Evolutionary conservation across 2,329 filamentous ascomycete genomes (phyloP).

Genomic region (Lithohypha guttulata): DNA sequence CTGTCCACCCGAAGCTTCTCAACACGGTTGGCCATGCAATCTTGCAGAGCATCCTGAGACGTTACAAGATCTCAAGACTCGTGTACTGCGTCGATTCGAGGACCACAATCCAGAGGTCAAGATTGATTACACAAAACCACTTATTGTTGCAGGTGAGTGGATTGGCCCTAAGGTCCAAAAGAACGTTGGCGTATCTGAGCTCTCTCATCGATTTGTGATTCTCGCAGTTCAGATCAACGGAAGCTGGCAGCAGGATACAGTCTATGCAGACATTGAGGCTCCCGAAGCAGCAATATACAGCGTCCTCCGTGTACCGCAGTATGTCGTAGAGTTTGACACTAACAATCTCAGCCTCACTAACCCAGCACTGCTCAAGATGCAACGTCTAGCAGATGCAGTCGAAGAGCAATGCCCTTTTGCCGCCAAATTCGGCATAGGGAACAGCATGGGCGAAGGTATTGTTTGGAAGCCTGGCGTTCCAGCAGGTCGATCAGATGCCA

Average conservation of each 20-base stretch:
- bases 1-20: not conserved
- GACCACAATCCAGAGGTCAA: not conserved
- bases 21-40: constrained; percentile 1
- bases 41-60: not conserved
- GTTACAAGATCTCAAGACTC: not conserved
- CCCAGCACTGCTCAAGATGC: constrained; percentile 3
- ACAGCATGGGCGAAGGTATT: not conserved
- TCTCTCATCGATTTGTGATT: constrained; percentile 6
- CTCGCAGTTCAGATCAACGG: constrained; percentile 5
- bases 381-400: constrained; percentile 1
- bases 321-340: not conserved
- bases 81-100: not conserved
- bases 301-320: not conserved
- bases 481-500: not conserved
- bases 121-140: not conserved
- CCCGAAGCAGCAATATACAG: not conserved
- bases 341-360: not conserved
- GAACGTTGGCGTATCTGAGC: constrained; percentile 1
- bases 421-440: not conserved
- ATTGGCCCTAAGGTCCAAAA: constrained; percentile 2
- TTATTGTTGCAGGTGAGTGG: constrained; percentile 8
- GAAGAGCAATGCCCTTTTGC: constrained; percentile 2
- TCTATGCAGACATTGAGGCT: constrained; percentile 4
- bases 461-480: constrained; percentile 3
- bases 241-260: constrained; percentile 1